A percentile compares a stretch with the other conserved stretches of the same genome.
phyloP scores from a whole-genome alignment of 495 filamentous ascomycete genomes.

The Xylaria curta region DNA sequence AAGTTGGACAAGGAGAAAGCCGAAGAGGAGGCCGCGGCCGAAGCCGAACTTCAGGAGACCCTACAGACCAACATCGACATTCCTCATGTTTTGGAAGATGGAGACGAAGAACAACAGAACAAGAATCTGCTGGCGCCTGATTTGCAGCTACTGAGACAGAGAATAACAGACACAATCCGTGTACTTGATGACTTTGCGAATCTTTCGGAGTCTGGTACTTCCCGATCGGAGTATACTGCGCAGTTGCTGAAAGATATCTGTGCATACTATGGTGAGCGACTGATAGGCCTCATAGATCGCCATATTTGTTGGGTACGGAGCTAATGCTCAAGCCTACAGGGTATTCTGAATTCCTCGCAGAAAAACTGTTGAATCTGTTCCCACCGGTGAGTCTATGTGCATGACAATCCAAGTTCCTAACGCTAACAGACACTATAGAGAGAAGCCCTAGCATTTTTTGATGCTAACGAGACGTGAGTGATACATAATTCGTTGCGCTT shows the following conservation, averaged over 20 bases:
- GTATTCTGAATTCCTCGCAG: conserved; percentile 81
- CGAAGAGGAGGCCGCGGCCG: conserved; percentile 75
- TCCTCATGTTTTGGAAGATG: conserved; percentile 70
- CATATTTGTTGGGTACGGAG: not conserved
- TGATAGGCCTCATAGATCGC: not conserved
- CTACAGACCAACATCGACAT: conserved; percentile 92
- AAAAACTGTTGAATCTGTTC: conserved; percentile 90
- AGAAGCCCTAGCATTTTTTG: conserved; percentile 98
- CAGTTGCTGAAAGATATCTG: conserved; percentile 92
- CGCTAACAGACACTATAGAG: conserved; percentile 41
- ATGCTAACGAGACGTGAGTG: conserved; percentile 83
- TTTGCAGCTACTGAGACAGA: conserved; percentile 83
- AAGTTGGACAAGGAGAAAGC: conserved; percentile 76
- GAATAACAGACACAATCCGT: conserved; percentile 92
- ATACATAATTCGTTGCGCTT: not conserved
- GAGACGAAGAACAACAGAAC: conserved; percentile 53
- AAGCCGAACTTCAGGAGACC: conserved; percentile 82
- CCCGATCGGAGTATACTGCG: conserved; percentile 83
- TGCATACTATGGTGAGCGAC: conserved; percentile 71
- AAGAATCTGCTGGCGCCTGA: conserved; percentile 75
- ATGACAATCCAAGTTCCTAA: not conserved
- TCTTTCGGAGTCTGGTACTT: conserved; percentile 75
- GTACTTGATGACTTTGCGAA: conserved; percentile 87
- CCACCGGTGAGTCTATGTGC: conserved; percentile 57
- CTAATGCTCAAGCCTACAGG: conserved; percentile 65